A percentile compares a stretch with the other conserved stretches of the same genome.
Conservation (phyloP, 768 basidiomycete species). For the Termitomyces sp. region DNA sequence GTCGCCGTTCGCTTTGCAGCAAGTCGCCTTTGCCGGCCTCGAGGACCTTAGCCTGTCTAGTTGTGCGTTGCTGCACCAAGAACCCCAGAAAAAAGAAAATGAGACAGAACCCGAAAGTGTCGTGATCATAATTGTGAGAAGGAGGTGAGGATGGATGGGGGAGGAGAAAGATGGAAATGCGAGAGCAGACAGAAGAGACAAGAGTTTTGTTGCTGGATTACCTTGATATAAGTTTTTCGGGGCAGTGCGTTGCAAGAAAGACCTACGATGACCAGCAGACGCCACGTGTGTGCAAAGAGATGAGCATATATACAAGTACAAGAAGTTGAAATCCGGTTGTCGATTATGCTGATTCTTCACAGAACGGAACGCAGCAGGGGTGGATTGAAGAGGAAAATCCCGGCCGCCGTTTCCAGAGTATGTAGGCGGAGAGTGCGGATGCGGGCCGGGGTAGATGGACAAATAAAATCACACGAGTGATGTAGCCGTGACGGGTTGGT, state of each 20-base stretch:
- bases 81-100: slow-evolving; percentile 1
- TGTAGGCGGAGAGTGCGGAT: background rate
- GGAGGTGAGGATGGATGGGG: too few species aligned
- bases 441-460: slow-evolving; percentile 5
- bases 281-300: background rate
- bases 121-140: background rate
- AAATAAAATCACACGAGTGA: slow-evolving; percentile 17
- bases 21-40: background rate
- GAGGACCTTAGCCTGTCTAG: background rate
- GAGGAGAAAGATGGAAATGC: background rate
- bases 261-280: background rate
- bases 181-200: slow-evolving; percentile 3
- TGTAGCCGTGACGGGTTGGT: slow-evolving; percentile 18
- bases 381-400: background rate
- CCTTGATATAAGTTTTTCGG: too few species aligned
- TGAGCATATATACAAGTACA: slow-evolving; percentile 1
- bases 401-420: slow-evolving; percentile 10
- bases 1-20: background rate
- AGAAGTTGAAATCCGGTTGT: slow-evolving; percentile 3
- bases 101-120: slow-evolving; percentile 7
- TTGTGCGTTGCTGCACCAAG: background rate
- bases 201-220: slow-evolving; percentile 2
- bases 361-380: background rate
- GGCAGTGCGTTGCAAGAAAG: background rate
- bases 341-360: background rate